Evolutionary conservation across 2,329 filamentous ascomycete genomes (phyloP).

Genomic region (Aspergillus costaricaensis): DNA sequence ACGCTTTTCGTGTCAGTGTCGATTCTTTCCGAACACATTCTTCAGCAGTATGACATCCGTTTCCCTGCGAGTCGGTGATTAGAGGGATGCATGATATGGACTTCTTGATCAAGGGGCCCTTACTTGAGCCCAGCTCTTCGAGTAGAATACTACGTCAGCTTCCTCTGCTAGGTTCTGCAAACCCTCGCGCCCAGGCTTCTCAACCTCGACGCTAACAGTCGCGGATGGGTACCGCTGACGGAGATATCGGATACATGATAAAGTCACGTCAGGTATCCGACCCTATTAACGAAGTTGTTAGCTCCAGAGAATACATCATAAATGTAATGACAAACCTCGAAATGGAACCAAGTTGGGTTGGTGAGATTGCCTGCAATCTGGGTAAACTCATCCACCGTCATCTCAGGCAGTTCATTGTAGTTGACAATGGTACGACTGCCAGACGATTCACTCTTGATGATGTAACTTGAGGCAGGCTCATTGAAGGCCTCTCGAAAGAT

Average conservation of each 20-base stretch:
- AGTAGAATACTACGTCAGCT: slow-evolving; percentile 74
- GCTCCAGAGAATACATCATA: neutral
- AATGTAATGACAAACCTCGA: slow-evolving; percentile 56
- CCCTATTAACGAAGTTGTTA: slow-evolving; percentile 48
- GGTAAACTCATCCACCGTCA: slow-evolving; percentile 64
- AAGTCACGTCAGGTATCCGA: slow-evolving; percentile 62
- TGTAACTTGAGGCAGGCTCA: slow-evolving; percentile 68
- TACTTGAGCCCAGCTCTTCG: slow-evolving; percentile 69
- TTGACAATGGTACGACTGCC: slow-evolving; percentile 71
- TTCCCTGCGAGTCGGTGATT: slow-evolving; percentile 20
- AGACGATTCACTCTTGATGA: slow-evolving; percentile 62
- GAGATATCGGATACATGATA: slow-evolving; percentile 61
- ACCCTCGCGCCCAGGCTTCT: slow-evolving; percentile 66
- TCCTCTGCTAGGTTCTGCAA: slow-evolving; percentile 61
- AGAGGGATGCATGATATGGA: neutral
- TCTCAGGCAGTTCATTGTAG: slow-evolving; percentile 67
- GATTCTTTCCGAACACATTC: slow-evolving; percentile 54
- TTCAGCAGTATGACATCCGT: slow-evolving; percentile 50
- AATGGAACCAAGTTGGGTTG: slow-evolving; percentile 65
- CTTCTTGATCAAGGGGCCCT: neutral
- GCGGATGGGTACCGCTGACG: slow-evolving; percentile 49
- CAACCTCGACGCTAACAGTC: slow-evolving; percentile 69
- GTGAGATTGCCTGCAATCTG: slow-evolving; percentile 45
- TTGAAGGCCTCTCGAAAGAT: slow-evolving; percentile 58
- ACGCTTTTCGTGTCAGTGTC: slow-evolving; percentile 49